Evolutionary conservation across 768 basidiomycete species (phyloP).

Genomic region (Mycena latifolia): DNA sequence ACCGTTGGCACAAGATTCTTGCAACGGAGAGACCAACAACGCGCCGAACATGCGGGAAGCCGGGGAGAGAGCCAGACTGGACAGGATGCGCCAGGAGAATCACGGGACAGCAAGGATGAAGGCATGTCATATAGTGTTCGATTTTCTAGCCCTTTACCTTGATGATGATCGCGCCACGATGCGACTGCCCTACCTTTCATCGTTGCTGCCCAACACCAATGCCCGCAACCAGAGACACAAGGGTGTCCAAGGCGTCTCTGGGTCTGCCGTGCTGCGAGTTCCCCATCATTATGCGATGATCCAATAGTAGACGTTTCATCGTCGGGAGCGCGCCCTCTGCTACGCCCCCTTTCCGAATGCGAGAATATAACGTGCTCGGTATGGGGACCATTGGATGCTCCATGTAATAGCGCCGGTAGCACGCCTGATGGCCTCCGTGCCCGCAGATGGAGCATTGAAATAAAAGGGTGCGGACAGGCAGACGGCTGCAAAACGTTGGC

Average conservation of each 20-base stretch:
- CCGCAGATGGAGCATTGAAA: constrained; percentile 83
- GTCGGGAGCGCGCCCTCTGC: constrained; percentile 36
- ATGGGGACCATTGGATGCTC: constrained; percentile 68
- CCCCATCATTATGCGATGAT: constrained; percentile 15
- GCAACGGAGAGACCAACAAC: constrained; percentile 26
- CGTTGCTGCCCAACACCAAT: constrained; percentile 78
- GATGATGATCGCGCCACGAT: background rate
- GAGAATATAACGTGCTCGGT: constrained; percentile 41
- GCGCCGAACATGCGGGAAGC: background rate
- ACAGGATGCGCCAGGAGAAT: background rate
- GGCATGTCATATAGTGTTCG: background rate
- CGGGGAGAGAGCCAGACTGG: background rate
- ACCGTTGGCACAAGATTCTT: constrained; percentile 40
- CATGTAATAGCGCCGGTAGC: constrained; percentile 78
- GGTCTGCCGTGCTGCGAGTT: constrained; percentile 1
- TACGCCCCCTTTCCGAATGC: constrained; percentile 29
- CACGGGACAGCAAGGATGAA: constrained; percentile 5
- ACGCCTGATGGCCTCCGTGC: constrained; percentile 87
- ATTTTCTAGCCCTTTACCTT: too few relatives aligned
- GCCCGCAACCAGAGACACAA: constrained; percentile 87
- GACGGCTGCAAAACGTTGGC: constrained; percentile 62
- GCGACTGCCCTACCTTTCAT: constrained; percentile 15
- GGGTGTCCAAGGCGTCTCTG: constrained; percentile 64
- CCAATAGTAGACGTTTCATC: constrained; percentile 40
- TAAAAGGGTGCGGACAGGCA: constrained; percentile 78